Base-by-base conservation (phyloP, 2,329 filamentous ascomycete species). In the Arthrinium phaeospermum region DNA sequence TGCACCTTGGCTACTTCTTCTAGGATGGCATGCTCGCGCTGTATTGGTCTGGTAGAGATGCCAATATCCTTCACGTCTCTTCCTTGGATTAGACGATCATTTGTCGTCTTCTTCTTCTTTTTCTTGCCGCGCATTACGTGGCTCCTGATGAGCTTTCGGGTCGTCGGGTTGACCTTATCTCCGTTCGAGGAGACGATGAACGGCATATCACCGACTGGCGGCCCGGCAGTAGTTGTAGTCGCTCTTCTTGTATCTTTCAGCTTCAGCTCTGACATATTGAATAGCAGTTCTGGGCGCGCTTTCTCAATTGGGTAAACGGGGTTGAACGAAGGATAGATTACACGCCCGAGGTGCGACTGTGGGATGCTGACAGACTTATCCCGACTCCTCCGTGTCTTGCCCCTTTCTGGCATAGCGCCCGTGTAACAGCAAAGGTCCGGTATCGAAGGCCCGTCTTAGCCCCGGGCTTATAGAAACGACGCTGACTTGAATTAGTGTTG, bases 51-150 rank as follows among this genome's bases (percentile, higher is more conserved):
- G 13, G 0, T 14, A 27, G 49, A 53, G 27, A n/a, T 27, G 13
- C n/a, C 49, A 3, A 14, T 14, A 14, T 4, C 49, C 5, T 0
- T 27, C n/a, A 5, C 4, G 0, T 49, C 47, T 49, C 6, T 24
- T 49, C 47, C 19, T 2, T 10, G 8, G 8, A 7, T 2, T 5
- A 1, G 22, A 19, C 3, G 27, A 8, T n/a, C 5, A 3, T 4
- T 49, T 10, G 1, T 1, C 13, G 44, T 14, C 1, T n/a, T 27
- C 12, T 12, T 16, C 13, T 44, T 47, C n/a, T 19, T 37, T 13
- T 85, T 85, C 74, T 83, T 85, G 6, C 83, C 83, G 22, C 80
- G 78, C 84, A 85, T 85, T 1, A 85, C 83, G 79, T 83, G 80
- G 72, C 80, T 82, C 67, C 82, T 79, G 74, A 84, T 84, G 51